Percentiles rank a stretch among this genome's conserved stretches.
phyloP scores from a whole-genome alignment of 306 rosid species.

The Lablab purpureus region DNA sequence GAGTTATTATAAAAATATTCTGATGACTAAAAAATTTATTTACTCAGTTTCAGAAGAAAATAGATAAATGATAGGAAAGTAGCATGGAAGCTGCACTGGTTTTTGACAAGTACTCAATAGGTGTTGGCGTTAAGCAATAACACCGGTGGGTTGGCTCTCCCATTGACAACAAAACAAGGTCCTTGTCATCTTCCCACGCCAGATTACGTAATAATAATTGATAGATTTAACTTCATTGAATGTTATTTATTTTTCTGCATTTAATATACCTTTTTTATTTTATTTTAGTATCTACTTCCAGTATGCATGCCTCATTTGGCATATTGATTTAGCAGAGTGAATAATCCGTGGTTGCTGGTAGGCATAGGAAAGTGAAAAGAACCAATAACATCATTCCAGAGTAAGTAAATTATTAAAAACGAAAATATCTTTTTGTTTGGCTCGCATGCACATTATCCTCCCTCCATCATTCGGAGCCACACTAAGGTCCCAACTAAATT shows the following conservation, averaged over 20 bases:
- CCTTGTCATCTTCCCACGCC: not conserved
- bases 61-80: too few species aligned
- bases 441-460: not conserved
- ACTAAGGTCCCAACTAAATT: constrained; percentile 14
- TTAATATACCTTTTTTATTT: not conserved
- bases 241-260: not conserved
- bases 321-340: not conserved
- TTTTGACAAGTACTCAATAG: not conserved
- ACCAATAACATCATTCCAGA: not conserved
- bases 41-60: too few species aligned
- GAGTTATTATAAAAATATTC: too few species aligned
- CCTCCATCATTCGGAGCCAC: not conserved
- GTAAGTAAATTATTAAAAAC: constrained; percentile 12
- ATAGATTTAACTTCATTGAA: not conserved
- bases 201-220: not conserved
- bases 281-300: not conserved
- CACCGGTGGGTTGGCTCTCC: not conserved
- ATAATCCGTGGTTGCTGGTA: not conserved
- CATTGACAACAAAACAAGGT: not conserved
- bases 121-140: not conserved
- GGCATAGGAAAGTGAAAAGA: not conserved
- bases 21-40: too few species aligned
- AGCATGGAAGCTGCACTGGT: too few species aligned
- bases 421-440: not conserved
- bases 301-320: not conserved